Conservation (phyloP, 1,139 yeast genomes). For the Geotrichum cucujoidarum region DNA sequence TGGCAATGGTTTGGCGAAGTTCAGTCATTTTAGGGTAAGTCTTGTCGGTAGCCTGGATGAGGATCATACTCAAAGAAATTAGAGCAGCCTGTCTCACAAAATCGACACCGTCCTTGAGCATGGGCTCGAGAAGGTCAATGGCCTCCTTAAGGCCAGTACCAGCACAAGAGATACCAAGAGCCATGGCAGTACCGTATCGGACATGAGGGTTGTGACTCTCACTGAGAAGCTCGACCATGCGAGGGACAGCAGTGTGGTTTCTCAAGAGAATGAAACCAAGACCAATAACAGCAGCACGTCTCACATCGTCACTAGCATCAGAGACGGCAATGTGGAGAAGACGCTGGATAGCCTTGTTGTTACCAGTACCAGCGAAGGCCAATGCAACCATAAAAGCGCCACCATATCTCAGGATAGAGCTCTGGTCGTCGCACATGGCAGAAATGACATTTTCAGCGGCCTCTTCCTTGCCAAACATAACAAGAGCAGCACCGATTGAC, state of each 20-base stretch:
- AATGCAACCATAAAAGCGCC: constrained; percentile 91
- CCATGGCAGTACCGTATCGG: constrained; percentile 96
- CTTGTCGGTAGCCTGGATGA: constrained; percentile 89
- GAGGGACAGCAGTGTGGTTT: constrained; percentile 90
- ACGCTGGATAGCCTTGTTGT: constrained; percentile 78
- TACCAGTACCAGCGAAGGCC: constrained; percentile 96
- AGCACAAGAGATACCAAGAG: constrained; percentile 94
- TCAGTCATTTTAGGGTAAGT: constrained; percentile 74
- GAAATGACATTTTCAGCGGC: constrained; percentile 71
- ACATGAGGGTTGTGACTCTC: constrained; percentile 98
- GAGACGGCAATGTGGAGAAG: constrained; percentile 91
- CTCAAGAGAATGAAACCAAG: constrained; percentile 88
- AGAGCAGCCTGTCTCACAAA: constrained; percentile 98
- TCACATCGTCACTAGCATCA: constrained; percentile 92
- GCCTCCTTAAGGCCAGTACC: constrained; percentile 90
- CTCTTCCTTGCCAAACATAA: constrained; percentile 82
- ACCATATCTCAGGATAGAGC: constrained; percentile 86
- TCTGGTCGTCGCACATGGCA: constrained; percentile 66
- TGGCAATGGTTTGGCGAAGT: constrained; percentile 68
- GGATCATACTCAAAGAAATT: constrained; percentile 86
- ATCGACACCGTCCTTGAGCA: constrained; percentile 90
- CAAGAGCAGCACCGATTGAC: constrained; percentile 81
- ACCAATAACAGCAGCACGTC: constrained; percentile 94
- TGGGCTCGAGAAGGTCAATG: constrained; percentile 84
- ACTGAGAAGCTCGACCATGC: constrained; percentile 85